Evolutionary conservation across 2,329 filamentous ascomycete genomes (phyloP), one percentile per base, ranked within the genome.

Genomic region (Ophiostoma quercus): DNA sequence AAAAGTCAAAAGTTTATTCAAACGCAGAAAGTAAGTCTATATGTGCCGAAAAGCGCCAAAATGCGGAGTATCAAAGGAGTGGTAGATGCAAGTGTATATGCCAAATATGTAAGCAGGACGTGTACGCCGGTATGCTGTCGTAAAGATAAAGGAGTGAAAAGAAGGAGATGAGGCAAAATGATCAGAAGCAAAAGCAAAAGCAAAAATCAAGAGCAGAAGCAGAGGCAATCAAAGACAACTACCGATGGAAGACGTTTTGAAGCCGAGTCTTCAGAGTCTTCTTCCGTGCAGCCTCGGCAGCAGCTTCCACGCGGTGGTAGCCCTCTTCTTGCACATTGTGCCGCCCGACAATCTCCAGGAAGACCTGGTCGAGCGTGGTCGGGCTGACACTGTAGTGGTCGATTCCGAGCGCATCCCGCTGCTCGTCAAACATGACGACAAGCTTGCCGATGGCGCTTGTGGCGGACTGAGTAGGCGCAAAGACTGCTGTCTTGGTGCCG

Each of bases 301-400:
- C 65, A 16, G 39, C 65, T 37, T 66, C 65, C 8, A 39, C 69
- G 1, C 69, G 70, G 16, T 80, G 81, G 67, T 84, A 85, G 29
- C 85, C 84, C 80, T 94, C 93, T 77, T 96, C 92, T 73, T 88
- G 83, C 7, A 94, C 85, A 77, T 93, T 88, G 77, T 96, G 90
- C 78, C 88, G 86, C 1, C 89, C 89, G 0, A 97, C 92, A 76
- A 97, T 95, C 34, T 85, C 85, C 77, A 97, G 79, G 79, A 97
- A 97, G 0, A 97, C 93, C 79, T 97, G 92, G 77, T 97, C 94
- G 60, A 97, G 80, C 19, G 92, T 96, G 22, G 92, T 95, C 32
- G 92, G 92, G 71, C 87, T 91, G 73, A 97, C 92, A 67, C 90
- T 92, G 79, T 94, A 97, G 78, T 96, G 92, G 77, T 92, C 90